Evolutionary conservation across 2,329 filamentous ascomycete genomes (phyloP).

Genomic region (Colletotrichum aenigma): DNA sequence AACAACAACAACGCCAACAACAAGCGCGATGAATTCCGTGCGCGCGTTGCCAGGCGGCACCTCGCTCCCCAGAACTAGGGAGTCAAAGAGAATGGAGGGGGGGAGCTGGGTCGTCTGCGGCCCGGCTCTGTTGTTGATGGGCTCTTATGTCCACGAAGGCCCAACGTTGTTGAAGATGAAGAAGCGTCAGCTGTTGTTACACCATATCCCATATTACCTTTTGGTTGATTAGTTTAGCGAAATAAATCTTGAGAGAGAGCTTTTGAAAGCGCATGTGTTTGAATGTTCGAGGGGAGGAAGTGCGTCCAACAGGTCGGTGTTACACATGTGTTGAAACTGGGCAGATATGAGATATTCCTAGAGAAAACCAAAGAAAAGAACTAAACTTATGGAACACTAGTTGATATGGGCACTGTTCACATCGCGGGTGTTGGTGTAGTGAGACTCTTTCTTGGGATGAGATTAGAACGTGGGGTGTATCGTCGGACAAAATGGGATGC

Average conservation of each 20-base stretch:
- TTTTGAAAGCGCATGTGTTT: not conserved
- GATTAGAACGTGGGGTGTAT: not conserved
- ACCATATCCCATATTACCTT: not conserved
- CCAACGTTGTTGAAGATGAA: not conserved
- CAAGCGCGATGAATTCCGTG: not conserved
- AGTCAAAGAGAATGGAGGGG: not conserved
- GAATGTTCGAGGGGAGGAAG: too few species aligned
- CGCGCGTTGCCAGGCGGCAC: not conserved
- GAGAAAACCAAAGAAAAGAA: not conserved
- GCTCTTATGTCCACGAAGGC: not conserved
- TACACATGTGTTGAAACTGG: too few species aligned
- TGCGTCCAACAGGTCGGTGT: too few species aligned
- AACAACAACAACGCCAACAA: not conserved
- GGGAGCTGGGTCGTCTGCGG: accelerated
- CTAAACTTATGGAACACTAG: not conserved
- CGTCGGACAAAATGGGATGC: not conserved
- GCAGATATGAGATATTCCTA: not conserved
- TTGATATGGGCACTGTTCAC: not conserved
- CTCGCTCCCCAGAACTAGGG: not conserved
- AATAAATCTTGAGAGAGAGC: not conserved
- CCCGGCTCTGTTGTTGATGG: not conserved
- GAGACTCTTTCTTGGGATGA: not conserved
- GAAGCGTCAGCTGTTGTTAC: not conserved
- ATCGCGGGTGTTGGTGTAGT: not conserved
- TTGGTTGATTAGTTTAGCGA: not conserved